These are phyloP conservation scores for Capronia epimyces DNA, from an alignment of 2,329 filamentous ascomycete species.

Conservation along the genomic window DNA sequence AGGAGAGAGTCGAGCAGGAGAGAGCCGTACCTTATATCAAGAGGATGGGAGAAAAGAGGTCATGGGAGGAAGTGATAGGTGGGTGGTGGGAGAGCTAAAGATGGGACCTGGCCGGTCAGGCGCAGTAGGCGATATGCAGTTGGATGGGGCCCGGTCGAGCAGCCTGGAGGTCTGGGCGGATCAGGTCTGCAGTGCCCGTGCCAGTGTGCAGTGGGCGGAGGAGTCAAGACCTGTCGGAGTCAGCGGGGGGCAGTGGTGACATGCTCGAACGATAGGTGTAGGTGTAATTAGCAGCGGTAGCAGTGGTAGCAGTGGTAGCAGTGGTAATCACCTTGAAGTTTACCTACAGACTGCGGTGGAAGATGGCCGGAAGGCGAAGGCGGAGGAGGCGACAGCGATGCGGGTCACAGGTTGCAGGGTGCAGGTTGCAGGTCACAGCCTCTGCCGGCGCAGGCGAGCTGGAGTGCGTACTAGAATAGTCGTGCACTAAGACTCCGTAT, in stretches of 20 bases:
- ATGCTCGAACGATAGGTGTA: neutral
- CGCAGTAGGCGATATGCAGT: conserved; percentile 23
- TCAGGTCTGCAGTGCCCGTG: conserved; percentile 2
- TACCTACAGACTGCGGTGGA: neutral
- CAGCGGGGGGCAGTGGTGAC: conserved; percentile 1
- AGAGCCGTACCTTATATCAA: conserved; percentile 30
- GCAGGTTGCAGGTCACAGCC: conserved; percentile 2
- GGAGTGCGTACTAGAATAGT: no score
- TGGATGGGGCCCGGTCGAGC: conserved; percentile 15
- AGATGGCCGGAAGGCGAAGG: neutral
- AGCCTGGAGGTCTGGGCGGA: conserved; percentile 1
- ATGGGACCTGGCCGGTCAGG: conserved; percentile 23
- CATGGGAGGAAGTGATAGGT: conserved; percentile 25
- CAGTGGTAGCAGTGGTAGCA: neutral
- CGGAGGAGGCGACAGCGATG: conserved; percentile 7
- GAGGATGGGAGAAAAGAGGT: conserved; percentile 14
- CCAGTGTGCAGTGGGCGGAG: neutral
- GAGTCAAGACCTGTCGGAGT: neutral
- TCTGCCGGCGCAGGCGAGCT: neutral
- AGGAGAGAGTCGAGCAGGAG: conserved; percentile 50
- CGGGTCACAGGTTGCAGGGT: conserved; percentile 4
- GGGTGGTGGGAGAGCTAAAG: conserved; percentile 23
- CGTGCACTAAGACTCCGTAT: no score
- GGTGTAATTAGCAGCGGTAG: neutral
- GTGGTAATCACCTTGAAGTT: neutral